Evolutionary conservation across 768 basidiomycete species (phyloP), one percentile per base, ranked within the genome.

Genomic region (Pleurotus tuoliensis): DNA sequence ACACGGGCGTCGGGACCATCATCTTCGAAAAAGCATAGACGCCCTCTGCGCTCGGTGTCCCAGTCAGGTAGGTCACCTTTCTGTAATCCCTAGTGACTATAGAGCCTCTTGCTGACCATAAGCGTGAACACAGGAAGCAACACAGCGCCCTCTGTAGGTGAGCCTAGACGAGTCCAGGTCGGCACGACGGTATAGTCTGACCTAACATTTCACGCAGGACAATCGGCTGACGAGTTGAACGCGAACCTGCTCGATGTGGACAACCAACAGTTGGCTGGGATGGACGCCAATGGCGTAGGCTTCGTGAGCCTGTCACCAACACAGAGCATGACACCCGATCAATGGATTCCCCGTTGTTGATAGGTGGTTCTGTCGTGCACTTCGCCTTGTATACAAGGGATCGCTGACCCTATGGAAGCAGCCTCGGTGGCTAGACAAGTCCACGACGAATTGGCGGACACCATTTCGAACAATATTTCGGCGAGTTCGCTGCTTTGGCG

Each of bases 301-400:
- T 77, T 69, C 58, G 74, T 75, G 53, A 38, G 68, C 46, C 8
- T 27, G 48, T 12, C 2, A 22, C 41, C 41, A 16, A 44, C 41
- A 44, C 11, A 25, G 24, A 25, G 24, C 24, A 25, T 25, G 24
- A 25, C 24, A 25, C 24, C 24, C 24, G 24, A 25, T 25, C 24
- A 25, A 25, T 25, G 24, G 24, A 25, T 25, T 25, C 1, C 24
- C 24, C 24, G 5, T 25, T 25, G 24, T 25, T 1, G 1, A 25
- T n/a, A 74, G 74, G 73, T 75, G 73, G 70, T 76, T 25, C 48
- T 76, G 20, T 76, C 74, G 0, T 76, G 74, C 47, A 64, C 73
- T 3, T 51, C 59, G 3, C 75, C 75, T 1, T 73, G 75, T 49
- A 68, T 74, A 34, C 76, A 77, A 57, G 73, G 72, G 1, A 67